phyloP scores from a whole-genome alignment of 2,329 filamentous ascomycete species.

The Aspergillus ibericus region DNA sequence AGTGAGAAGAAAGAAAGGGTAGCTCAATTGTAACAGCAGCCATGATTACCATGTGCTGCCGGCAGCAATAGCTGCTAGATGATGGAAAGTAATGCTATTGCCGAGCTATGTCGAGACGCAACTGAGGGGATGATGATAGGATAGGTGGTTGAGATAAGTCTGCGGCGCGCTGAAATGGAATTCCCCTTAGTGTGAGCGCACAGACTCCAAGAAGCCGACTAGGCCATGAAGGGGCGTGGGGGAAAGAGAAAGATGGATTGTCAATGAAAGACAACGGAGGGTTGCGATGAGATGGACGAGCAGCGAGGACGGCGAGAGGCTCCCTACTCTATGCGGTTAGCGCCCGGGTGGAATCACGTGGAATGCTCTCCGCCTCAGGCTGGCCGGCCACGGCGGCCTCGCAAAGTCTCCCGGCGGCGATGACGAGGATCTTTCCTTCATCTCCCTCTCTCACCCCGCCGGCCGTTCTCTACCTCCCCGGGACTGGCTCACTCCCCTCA shows the following conservation, averaged over 20 bases:
- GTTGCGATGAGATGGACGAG: conserved; percentile 10
- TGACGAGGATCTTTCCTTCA: neutral
- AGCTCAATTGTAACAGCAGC: conserved; percentile 58
- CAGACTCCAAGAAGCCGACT: conserved; percentile 9
- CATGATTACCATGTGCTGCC: conserved; percentile 44
- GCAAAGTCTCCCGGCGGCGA: neutral
- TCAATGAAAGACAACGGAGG: conserved; percentile 6
- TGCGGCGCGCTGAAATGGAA: neutral
- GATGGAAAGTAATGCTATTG: conserved; percentile 6
- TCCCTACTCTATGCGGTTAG: conserved; percentile 19
- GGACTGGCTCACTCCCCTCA: conserved; percentile 1
- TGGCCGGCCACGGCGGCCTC: neutral
- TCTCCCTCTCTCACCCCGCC: neutral
- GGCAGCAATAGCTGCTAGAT: conserved; percentile 20
- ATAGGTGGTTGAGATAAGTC: neutral
- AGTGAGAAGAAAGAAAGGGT: conserved; percentile 60
- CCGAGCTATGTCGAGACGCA: neutral
- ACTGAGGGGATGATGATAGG: neutral
- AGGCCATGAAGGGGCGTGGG: conserved; percentile 18
- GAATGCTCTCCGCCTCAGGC: neutral
- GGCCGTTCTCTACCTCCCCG: neutral
- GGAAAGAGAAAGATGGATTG: conserved; percentile 3
- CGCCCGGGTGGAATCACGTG: conserved; percentile 8
- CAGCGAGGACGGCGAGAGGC: conserved; percentile 8
- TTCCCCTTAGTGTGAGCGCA: neutral